Percentiles rank a stretch among this genome's conserved stretches.
Evolutionary conservation across 352 stramenopile genomes (phyloP).

Genomic region (Phytophthora quininea): DNA sequence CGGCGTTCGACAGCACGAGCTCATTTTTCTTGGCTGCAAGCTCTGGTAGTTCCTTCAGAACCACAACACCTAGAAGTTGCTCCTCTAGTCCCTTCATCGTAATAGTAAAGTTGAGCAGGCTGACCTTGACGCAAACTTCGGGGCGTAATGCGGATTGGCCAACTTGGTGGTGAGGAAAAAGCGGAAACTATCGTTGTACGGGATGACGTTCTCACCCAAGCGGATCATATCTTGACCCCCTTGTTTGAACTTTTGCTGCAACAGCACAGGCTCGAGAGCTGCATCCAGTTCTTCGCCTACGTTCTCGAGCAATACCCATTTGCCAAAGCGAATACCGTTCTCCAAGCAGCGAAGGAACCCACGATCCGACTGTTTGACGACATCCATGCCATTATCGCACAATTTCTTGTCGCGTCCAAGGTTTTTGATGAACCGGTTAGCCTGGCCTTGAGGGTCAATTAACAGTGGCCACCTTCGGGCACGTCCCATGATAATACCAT

Average conservation of each 20-base stretch:
- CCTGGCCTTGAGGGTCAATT: slow-evolving; percentile 93
- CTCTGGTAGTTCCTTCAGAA: slow-evolving; percentile 91
- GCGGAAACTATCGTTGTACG: slow-evolving; percentile 90
- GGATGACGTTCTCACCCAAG: slow-evolving; percentile 91
- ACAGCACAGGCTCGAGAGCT: slow-evolving; percentile 88
- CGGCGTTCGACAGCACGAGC: slow-evolving; percentile 88
- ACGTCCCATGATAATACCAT: slow-evolving; percentile 92
- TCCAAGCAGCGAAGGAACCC: slow-evolving; percentile 87
- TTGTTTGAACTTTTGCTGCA: slow-evolving; percentile 94
- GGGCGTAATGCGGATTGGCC: slow-evolving; percentile 93
- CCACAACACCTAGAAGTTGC: slow-evolving; percentile 88
- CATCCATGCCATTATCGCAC: slow-evolving; percentile 92
- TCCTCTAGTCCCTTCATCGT: slow-evolving; percentile 92
- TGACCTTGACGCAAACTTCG: slow-evolving; percentile 93
- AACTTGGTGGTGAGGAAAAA: slow-evolving; percentile 95
- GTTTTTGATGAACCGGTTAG: slow-evolving; percentile 93
- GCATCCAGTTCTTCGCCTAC: slow-evolving; percentile 90
- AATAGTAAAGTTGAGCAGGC: slow-evolving; percentile 93
- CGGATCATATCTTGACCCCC: slow-evolving; percentile 93
- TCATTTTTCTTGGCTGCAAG: slow-evolving; percentile 92
- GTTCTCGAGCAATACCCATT: slow-evolving; percentile 92
- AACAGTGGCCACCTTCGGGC: slow-evolving; percentile 88
- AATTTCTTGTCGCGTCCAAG: slow-evolving; percentile 85
- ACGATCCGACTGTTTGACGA: slow-evolving; percentile 90
- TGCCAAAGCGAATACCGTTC: slow-evolving; percentile 91